Conservation (phyloP, 345 rosid species). For the Rhodomyrtus tomentosa region DNA sequence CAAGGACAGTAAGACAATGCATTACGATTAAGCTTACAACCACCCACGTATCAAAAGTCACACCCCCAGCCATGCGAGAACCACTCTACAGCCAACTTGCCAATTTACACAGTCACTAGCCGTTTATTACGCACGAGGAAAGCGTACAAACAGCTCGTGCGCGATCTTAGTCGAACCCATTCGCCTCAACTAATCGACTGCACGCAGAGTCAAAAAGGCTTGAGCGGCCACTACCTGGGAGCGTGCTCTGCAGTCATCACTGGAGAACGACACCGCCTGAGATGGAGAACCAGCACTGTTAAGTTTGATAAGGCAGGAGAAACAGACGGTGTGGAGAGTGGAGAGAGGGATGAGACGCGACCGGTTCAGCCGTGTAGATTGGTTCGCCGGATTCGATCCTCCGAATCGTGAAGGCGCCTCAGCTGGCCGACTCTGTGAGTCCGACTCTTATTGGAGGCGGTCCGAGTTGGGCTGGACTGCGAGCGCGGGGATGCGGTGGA, state of each 20-base stretch:
- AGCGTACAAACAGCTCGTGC: neutral
- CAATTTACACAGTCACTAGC: neutral
- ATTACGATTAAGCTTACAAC: neutral
- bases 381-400: conserved; percentile 58
- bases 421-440: conserved; percentile 67
- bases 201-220: too few relatives aligned
- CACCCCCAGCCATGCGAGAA: neutral
- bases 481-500: neutral
- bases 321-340: conserved; percentile 36
- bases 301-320: conserved; percentile 52
- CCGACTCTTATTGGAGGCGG: conserved; percentile 86
- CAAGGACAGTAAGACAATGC: neutral
- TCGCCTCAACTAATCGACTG: neutral
- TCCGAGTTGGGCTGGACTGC: neutral
- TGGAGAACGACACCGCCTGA: conserved; percentile 38
- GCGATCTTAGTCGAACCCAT: neutral
- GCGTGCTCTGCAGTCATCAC: conserved; percentile 32
- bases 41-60: neutral
- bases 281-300: conserved; percentile 7
- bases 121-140: neutral
- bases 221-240: conserved; percentile 33
- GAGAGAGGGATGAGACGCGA: conserved; percentile 47
- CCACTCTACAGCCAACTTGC: neutral
- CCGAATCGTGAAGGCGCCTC: conserved; percentile 76
- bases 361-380: conserved; percentile 70